Evolutionary conservation across 192 early-diverging fungal genomes (phyloP).

Genomic region (Diversispora eburnea): DNA sequence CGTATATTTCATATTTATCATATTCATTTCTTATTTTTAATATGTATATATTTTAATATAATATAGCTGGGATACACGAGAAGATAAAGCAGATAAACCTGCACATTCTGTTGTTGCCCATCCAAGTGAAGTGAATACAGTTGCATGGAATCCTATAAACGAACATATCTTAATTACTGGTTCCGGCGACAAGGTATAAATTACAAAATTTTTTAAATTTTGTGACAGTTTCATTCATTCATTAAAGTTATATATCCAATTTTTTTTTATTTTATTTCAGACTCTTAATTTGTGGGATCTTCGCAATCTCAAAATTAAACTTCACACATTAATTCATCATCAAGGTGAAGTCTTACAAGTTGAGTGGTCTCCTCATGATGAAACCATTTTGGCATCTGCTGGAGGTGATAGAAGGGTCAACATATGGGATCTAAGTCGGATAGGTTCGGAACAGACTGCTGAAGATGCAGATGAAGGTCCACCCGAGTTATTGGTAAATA

Average conservation of each 20-base stretch:
- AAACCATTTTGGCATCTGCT: conserved; percentile 88
- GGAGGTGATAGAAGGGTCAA: conserved; percentile 84
- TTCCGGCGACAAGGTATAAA: conserved; percentile 77
- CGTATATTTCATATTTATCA: too few species aligned
- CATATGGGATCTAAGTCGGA: conserved; percentile 92
- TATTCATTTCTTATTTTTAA: too few species aligned
- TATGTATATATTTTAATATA: too few species aligned
- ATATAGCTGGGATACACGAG: conserved; percentile 90
- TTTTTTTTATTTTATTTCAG: conserved; percentile 34
- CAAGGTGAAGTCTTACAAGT: conserved; percentile 91
- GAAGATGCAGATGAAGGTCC: conserved; percentile 98
- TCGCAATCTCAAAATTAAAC: conserved; percentile 79
- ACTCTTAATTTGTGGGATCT: conserved; percentile 95
- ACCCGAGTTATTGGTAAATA: conserved; percentile 82
- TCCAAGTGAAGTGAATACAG: conserved; percentile 88
- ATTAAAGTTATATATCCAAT: background rate
- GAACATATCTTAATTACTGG: conserved; percentile 91
- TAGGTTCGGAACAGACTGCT: conserved; percentile 90
- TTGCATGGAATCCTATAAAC: conserved; percentile 88
- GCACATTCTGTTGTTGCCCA: conserved; percentile 78
- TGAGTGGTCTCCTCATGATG: conserved; percentile 90
- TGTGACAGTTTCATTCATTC: background rate
- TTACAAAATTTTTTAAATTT: background rate
- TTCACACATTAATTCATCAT: conserved; percentile 87
- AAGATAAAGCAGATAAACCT: conserved; percentile 56